Percentiles rank a stretch among this genome's conserved stretches.
Evolutionary conservation across 2,329 filamentous ascomycete genomes (phyloP).

Genomic region (Epichloe scottii): DNA sequence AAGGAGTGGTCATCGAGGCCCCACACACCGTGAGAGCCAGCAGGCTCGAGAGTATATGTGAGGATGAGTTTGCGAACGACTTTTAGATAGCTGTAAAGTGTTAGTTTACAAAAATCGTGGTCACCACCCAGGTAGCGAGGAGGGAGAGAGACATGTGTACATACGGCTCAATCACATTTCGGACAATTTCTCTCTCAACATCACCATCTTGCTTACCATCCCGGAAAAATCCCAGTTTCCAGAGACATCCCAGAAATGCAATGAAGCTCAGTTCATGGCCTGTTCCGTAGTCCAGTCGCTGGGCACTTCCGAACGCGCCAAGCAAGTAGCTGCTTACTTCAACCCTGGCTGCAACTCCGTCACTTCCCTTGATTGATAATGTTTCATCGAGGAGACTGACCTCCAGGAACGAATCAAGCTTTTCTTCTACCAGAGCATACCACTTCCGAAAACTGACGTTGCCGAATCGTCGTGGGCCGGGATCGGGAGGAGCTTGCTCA

Average conservation of each 20-base stretch:
- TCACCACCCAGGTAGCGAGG: background rate
- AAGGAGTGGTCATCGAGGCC: slow-evolving; percentile 97
- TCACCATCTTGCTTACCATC: slow-evolving; percentile 37
- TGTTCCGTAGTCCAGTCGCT: slow-evolving; percentile 88
- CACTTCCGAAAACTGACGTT: slow-evolving; percentile 85
- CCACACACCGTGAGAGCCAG: slow-evolving; percentile 95
- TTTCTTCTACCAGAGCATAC: slow-evolving; percentile 55
- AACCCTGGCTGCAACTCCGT: slow-evolving; percentile 36
- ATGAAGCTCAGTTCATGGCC: slow-evolving; percentile 93
- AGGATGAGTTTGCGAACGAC: slow-evolving; percentile 75
- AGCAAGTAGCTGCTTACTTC: slow-evolving; percentile 73
- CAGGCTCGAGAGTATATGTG: slow-evolving; percentile 87
- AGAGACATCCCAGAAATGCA: slow-evolving; percentile 78
- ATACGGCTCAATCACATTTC: slow-evolving; percentile 72
- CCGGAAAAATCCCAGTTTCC: slow-evolving; percentile 76
- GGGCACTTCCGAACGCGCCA: slow-evolving; percentile 75
- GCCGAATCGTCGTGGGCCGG: slow-evolving; percentile 78
- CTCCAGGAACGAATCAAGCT: slow-evolving; percentile 28
- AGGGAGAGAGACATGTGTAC: background rate
- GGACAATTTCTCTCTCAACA: slow-evolving; percentile 66
- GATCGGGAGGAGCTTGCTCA: slow-evolving; percentile 69
- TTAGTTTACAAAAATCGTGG: background rate
- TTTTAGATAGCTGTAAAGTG: slow-evolving; percentile 51
- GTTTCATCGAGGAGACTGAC: slow-evolving; percentile 18
- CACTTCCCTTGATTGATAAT: slow-evolving; percentile 10